Conservation (phyloP, 2,329 filamentous ascomycete genomes). For the Mycocentrospora acerina region DNA sequence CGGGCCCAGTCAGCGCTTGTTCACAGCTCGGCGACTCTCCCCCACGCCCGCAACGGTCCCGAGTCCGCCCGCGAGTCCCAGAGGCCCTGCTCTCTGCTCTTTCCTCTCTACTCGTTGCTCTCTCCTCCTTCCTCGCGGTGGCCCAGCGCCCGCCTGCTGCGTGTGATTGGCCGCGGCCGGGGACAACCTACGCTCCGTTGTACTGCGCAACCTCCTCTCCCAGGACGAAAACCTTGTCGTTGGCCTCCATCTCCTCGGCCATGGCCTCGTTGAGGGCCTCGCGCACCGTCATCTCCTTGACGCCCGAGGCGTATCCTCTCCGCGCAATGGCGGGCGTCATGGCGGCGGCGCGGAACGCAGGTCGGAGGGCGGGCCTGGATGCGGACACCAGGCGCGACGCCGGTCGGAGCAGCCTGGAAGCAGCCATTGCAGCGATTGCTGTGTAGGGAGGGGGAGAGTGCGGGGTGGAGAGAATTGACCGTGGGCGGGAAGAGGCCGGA, state of each 20-base stretch:
- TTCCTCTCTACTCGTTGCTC: neutral
- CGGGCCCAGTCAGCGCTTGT: constrained; percentile 41
- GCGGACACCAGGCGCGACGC: constrained; percentile 63
- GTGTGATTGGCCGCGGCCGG: constrained; percentile 9
- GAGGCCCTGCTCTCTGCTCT: no score
- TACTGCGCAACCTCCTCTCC: constrained; percentile 99
- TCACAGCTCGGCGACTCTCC: no score
- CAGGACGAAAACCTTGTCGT: constrained; percentile 92
- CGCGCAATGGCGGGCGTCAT: constrained; percentile 51
- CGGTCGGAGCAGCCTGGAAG: constrained; percentile 64
- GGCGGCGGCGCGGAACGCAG: constrained; percentile 53
- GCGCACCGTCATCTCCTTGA: constrained; percentile 95
- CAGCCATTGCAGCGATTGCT: constrained; percentile 51
- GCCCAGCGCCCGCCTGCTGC: no score
- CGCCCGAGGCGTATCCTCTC: constrained; percentile 61
- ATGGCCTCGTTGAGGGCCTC: constrained; percentile 98
- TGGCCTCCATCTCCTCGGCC: constrained; percentile 92
- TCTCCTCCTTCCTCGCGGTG: no score
- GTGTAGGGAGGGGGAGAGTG: constrained; percentile 7
- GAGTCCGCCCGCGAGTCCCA: no score
- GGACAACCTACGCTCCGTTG: constrained; percentile 76
- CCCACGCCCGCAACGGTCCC: no score
- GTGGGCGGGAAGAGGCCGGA: constrained; percentile 29
- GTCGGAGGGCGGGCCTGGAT: constrained; percentile 54
- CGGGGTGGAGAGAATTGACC: constrained; percentile 22